A percentile compares a stretch with the other conserved stretches of the same genome.
phyloP scores from a whole-genome alignment of 2,329 filamentous ascomycete species.

The Aspergillus sp. region DNA sequence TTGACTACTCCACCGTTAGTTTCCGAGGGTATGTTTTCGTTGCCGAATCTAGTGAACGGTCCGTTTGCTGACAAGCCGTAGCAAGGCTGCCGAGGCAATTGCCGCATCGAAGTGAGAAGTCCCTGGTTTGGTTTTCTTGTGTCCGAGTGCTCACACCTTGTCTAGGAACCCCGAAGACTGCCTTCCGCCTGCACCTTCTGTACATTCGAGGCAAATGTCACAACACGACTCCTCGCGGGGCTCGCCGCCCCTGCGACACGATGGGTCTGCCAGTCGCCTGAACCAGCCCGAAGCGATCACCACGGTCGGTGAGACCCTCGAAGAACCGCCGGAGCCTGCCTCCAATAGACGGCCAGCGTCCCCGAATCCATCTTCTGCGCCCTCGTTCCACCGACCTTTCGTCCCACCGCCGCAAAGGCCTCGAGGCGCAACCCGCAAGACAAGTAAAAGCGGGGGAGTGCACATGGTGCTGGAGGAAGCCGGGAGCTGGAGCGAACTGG shows the following conservation, averaged over 20 bases:
- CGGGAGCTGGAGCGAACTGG: slow-evolving; percentile 84
- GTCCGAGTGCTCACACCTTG: slow-evolving; percentile 6
- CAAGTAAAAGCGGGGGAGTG: slow-evolving; percentile 71
- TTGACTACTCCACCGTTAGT: slow-evolving; percentile 81
- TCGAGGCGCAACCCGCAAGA: slow-evolving; percentile 58
- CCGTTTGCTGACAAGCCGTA: slow-evolving; percentile 9
- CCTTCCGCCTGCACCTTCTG: slow-evolving; percentile 16
- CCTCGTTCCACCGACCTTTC: slow-evolving; percentile 33
- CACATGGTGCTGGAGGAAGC: slow-evolving; percentile 85
- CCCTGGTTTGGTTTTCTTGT: slow-evolving; percentile 2
- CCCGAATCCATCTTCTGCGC: slow-evolving; percentile 19
- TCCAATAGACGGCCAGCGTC: slow-evolving; percentile 19
- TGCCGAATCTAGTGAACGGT: no score
- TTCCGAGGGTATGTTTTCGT: slow-evolving; percentile 56
- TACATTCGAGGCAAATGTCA: slow-evolving; percentile 28
- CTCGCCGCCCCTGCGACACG: slow-evolving; percentile 21
- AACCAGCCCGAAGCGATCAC: slow-evolving; percentile 20
- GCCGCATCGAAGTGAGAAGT: slow-evolving; percentile 26
- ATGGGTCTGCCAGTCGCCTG: slow-evolving; percentile 19
- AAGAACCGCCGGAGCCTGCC: slow-evolving; percentile 13
- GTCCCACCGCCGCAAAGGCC: slow-evolving; percentile 35
- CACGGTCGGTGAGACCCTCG: slow-evolving; percentile 19
- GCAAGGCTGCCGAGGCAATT: slow-evolving; percentile 32
- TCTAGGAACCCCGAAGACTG: slow-evolving; percentile 32
- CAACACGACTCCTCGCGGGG: slow-evolving; percentile 24